A percentile compares a stretch with the other conserved stretches of the same genome.
phyloP scores from a whole-genome alignment of 169 alveolate species.

The Plasmodium gallinaceum region DNA sequence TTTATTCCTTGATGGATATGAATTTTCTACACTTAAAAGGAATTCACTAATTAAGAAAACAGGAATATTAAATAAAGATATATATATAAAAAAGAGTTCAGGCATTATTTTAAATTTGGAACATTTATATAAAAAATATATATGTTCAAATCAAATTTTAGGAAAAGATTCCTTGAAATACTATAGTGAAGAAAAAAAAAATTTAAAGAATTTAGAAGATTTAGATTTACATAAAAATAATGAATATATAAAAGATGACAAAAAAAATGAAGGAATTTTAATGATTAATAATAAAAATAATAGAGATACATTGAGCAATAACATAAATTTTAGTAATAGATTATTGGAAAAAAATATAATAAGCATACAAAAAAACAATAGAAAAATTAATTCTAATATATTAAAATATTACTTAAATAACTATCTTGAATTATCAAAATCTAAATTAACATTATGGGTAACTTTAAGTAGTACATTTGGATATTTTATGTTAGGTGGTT shows the following conservation, averaged over 20 bases:
- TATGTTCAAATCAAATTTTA: background rate
- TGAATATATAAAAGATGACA: too few species aligned
- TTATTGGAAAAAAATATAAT: background rate
- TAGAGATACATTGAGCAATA: background rate
- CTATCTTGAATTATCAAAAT: conserved; percentile 76
- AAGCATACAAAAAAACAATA: background rate
- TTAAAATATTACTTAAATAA: background rate
- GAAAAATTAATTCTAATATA: background rate
- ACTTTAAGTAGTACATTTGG: conserved; percentile 86
- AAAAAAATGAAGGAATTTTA: too few species aligned
- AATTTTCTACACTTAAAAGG: background rate
- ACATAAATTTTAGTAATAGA: background rate
- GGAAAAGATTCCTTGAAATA: background rate
- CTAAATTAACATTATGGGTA: conserved; percentile 86
- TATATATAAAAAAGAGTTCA: background rate
- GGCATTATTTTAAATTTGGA: background rate
- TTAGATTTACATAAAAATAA: too few species aligned
- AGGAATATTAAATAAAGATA: background rate
- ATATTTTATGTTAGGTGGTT: conserved; percentile 82
- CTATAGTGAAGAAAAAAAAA: background rate
- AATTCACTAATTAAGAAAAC: background rate
- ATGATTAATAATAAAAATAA: background rate
- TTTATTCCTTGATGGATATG: background rate
- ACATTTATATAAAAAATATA: conserved; percentile 8
- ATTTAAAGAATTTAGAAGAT: too few species aligned